A percentile compares a stretch with the other conserved stretches of the same genome.
These are phyloP conservation scores for Holtermannia corniformis DNA, from an alignment of 768 basidiomycete species.

Conservation along the genomic window DNA sequence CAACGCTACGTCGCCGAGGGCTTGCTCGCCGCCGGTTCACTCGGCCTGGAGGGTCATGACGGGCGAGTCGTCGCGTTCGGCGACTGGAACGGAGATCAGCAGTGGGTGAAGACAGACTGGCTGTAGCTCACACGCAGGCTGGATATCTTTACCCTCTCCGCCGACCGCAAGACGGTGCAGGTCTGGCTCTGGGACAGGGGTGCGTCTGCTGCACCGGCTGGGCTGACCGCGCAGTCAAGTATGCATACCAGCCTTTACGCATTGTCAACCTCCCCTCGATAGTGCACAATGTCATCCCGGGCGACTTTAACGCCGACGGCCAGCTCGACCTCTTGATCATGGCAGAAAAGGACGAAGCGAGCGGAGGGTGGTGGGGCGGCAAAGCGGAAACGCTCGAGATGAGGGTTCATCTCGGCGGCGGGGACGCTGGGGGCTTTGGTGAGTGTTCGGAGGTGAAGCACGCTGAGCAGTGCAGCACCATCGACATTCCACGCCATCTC, in stretches of 20 bases:
- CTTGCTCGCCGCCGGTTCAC: slow-evolving; percentile 64
- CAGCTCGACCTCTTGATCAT: slow-evolving; percentile 83
- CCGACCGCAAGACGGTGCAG: slow-evolving; percentile 67
- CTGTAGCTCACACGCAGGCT: slow-evolving; percentile 47
- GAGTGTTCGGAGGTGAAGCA: slow-evolving; percentile 1
- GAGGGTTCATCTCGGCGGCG: slow-evolving; percentile 64
- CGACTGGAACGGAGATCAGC: slow-evolving; percentile 93
- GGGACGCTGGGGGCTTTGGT: slow-evolving; percentile 43
- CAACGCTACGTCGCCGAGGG: slow-evolving; percentile 76
- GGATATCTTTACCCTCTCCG: slow-evolving; percentile 65
- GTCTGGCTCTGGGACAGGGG: slow-evolving; percentile 77
- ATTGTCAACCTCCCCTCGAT: slow-evolving; percentile 31
- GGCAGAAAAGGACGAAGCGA: slow-evolving; percentile 49
- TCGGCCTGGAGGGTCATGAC: slow-evolving; percentile 60
- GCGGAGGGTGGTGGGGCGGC: slow-evolving; percentile 44
- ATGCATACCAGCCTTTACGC: slow-evolving; percentile 22
- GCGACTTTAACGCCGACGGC: slow-evolving; percentile 88
- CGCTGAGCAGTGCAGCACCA: neutral
- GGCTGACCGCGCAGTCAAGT: slow-evolving; percentile 9
- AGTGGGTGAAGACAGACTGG: slow-evolving; percentile 51
- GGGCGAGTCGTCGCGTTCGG: slow-evolving; percentile 78
- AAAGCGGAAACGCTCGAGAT: slow-evolving; percentile 50
- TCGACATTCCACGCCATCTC: slow-evolving; percentile 43
- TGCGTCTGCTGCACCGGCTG: slow-evolving; percentile 36
- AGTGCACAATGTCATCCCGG: slow-evolving; percentile 76